These are phyloP conservation scores for Aspergillus uvarum DNA, from an alignment of 2,329 filamentous ascomycete genomes.

Conservation along the genomic window DNA sequence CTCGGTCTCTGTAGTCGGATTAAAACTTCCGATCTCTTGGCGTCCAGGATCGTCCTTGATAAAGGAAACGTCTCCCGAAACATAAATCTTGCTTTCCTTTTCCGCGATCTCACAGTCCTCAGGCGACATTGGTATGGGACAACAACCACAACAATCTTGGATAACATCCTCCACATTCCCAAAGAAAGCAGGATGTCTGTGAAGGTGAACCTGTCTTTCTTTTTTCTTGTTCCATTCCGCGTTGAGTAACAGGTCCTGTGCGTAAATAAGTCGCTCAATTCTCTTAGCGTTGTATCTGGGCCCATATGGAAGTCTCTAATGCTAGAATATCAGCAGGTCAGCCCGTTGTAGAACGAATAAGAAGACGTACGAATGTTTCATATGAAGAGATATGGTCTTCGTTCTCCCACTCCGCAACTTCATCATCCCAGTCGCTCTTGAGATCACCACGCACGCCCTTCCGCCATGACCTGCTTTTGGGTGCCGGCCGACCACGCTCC, in stretches of 20 bases:
- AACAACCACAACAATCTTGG: constrained; percentile 77
- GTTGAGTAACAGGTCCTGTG: constrained; percentile 77
- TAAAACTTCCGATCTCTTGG: constrained; percentile 71
- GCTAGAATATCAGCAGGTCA: neutral
- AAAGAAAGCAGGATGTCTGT: constrained; percentile 84
- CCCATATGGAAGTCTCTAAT: constrained; percentile 40
- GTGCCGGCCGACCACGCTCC: constrained; percentile 68
- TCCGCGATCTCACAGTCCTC: constrained; percentile 71
- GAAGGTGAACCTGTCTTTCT: constrained; percentile 72
- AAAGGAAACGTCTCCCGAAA: constrained; percentile 72
- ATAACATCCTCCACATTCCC: constrained; percentile 73
- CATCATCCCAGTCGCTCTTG: constrained; percentile 74
- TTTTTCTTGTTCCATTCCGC: constrained; percentile 81
- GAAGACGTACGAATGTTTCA: constrained; percentile 68
- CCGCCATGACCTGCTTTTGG: constrained; percentile 39
- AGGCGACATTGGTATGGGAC: constrained; percentile 65
- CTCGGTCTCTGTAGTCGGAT: constrained; percentile 76
- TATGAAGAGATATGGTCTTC: constrained; percentile 77
- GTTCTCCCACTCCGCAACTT: constrained; percentile 79
- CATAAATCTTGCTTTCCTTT: constrained; percentile 72
- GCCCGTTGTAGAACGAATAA: constrained; percentile 25
- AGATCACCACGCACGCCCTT: constrained; percentile 62
- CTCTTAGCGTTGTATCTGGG: constrained; percentile 43
- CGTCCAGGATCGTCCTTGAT: constrained; percentile 79
- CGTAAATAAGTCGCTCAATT: constrained; percentile 80